phyloP scores from a whole-genome alignment of 2,329 filamentous ascomycete genomes.

The Apiospora pterosperma region DNA sequence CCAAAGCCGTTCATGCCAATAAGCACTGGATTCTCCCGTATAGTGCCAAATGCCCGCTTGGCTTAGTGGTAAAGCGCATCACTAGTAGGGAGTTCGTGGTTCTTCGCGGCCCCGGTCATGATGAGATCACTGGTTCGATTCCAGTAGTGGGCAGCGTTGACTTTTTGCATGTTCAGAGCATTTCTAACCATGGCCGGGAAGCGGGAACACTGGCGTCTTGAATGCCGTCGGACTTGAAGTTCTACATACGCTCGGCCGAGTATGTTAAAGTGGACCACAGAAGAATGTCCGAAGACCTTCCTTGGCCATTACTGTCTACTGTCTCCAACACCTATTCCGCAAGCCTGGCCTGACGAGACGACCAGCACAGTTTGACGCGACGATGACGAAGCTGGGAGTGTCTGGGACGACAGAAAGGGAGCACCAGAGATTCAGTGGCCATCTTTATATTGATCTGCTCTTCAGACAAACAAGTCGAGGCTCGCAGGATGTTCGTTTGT shows the following conservation, averaged over 20 bases:
- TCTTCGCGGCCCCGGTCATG: neutral
- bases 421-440: conserved; percentile 46
- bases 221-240: conserved; percentile 18
- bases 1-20: neutral
- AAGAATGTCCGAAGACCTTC: conserved; percentile 55
- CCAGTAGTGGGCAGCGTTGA: neutral
- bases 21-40: rapidly evolving
- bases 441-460: conserved; percentile 53
- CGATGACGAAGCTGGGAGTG: conserved; percentile 52
- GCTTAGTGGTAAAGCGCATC: conserved; percentile 2
- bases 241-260: conserved; percentile 51
- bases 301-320: conserved; percentile 50
- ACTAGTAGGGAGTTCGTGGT: neutral
- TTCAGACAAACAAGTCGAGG: conserved; percentile 54
- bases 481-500: conserved; percentile 54
- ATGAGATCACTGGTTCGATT: conserved; percentile 3
- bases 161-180: neutral
- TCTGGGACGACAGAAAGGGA: conserved; percentile 40
- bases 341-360: conserved; percentile 43
- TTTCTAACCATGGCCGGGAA: neutral
- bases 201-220: neutral
- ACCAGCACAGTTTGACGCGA: conserved; percentile 52
- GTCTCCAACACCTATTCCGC: conserved; percentile 52
- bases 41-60: neutral
- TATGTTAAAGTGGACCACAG: conserved; percentile 50